Base-by-base conservation (phyloP, 768 basidiomycete species). In the Pluteus cervinus region DNA sequence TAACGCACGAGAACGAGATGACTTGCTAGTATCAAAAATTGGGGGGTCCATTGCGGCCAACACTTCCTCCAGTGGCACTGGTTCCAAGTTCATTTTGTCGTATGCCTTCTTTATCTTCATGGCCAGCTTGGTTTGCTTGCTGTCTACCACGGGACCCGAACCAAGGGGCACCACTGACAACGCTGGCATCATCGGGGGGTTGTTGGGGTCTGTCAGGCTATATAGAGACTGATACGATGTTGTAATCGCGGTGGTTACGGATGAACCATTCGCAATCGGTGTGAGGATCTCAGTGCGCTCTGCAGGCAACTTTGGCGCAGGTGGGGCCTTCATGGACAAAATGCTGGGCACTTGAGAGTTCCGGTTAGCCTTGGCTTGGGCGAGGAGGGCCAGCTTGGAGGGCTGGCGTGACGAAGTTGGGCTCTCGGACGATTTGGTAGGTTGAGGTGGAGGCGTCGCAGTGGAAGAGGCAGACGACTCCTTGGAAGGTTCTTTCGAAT, bases 201-300 rank as follows among this genome's bases (percentile, higher is more conserved):
- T 63, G n/a, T 53, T 55, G 32, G 73, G 71, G 45, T 74, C 65
- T 21, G 74, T 76, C 6, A 87, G 65, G 46, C 74, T 79, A 51
- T 73, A 73, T 20, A 86, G 64, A 5, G 79, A 76, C 42, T 86
- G 85, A 44, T 86, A 86, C 0, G 81, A 79, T 2, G 86, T 87
- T 0, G 86, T 88, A 50, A 88, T 88, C 2, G 86, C 86, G 11
- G 85, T 86, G 1, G 86, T 88, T 9, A 77, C 86, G n/a, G 83
- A 79, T 3, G 81, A 62, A 1, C 86, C 84, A 50, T 88, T 88
- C n/a, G 81, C 82, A 30, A 82, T 85, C 2, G 86, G 86, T 11
- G 75, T 81, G 8, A 86, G 59, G 52, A 80, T 84, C 51, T 86
- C 78, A 5, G 86, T 87, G 29, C 58, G 63, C 25, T 65, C 59